Conservation (phyloP, 257 asterid genomes). For the Phtheirospermum japonicum region DNA sequence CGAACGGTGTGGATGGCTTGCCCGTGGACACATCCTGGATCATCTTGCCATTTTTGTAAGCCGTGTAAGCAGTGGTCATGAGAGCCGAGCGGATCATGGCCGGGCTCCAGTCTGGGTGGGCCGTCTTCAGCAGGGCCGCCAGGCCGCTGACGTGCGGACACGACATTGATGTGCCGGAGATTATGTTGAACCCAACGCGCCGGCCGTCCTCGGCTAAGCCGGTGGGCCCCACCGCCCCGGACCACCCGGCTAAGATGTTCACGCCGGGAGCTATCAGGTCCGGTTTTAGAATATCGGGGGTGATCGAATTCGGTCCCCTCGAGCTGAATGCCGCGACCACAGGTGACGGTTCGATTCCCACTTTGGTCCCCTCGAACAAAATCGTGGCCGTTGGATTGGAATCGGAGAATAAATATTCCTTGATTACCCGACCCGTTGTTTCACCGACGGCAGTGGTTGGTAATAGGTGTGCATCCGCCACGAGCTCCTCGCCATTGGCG, state of each 20-base stretch:
- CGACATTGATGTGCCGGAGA: slow-evolving; percentile 83
- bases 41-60: slow-evolving; percentile 56
- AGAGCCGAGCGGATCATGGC: slow-evolving; percentile 56
- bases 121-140: slow-evolving; percentile 63
- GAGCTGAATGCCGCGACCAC: slow-evolving; percentile 82
- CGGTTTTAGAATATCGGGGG: slow-evolving; percentile 57
- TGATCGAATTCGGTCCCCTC: slow-evolving; percentile 63
- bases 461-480: slow-evolving; percentile 71
- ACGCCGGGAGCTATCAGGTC: slow-evolving; percentile 81
- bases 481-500: slow-evolving; percentile 69
- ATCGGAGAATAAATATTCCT: slow-evolving; percentile 37
- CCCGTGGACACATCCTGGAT: slow-evolving; percentile 70
- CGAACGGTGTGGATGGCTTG: slow-evolving; percentile 70
- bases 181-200: slow-evolving; percentile 65
- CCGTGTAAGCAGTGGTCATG: slow-evolving; percentile 66
- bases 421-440: slow-evolving; percentile 44
- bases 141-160: slow-evolving; percentile 87
- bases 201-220: slow-evolving; percentile 56
- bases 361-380: slow-evolving; percentile 54
- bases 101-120: slow-evolving; percentile 75
- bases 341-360: slow-evolving; percentile 65
- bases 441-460: slow-evolving; percentile 65
- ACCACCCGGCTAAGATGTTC: slow-evolving; percentile 72
- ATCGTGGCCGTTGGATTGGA: slow-evolving; percentile 53
- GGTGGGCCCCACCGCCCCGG: slow-evolving; percentile 56